phyloP scores from a whole-genome alignment of 192 early-diverging fungal genomes.

The Coemansia sp. region DNA sequence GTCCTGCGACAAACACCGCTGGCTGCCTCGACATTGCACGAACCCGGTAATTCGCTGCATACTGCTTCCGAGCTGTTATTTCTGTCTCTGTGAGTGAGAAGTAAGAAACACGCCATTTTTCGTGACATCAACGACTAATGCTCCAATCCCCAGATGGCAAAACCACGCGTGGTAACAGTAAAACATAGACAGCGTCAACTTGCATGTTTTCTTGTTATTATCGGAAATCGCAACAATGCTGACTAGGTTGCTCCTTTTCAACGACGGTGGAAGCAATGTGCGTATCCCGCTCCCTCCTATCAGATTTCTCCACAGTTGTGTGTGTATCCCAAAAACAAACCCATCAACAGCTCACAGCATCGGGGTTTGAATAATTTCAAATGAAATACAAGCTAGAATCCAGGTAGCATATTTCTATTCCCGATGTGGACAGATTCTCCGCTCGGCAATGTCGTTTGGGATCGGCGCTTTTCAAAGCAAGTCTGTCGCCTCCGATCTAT shows the following conservation, averaged over 20 bases:
- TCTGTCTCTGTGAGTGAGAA: neutral
- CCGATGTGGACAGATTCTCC: neutral
- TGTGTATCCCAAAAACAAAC: neutral
- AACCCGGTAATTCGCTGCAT: neutral
- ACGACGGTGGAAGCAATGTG: too few species aligned
- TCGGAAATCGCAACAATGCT: neutral
- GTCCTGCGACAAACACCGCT: too few species aligned
- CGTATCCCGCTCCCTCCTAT: too few species aligned
- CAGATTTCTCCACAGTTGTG: neutral
- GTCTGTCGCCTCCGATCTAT: neutral
- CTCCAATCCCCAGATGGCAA: neutral
- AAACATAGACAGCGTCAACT: neutral
- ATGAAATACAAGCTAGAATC: neutral
- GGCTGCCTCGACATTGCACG: too few species aligned
- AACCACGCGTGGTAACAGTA: neutral
- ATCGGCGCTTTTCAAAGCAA: neutral
- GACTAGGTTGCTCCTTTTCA: neutral
- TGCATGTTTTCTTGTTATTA: conserved; percentile 4
- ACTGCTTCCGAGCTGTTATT: neutral
- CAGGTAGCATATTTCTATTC: conserved; percentile 3
- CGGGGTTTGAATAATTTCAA: neutral
- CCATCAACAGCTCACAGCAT: too few species aligned
- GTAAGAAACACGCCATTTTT: neutral
- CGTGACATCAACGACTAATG: neutral
- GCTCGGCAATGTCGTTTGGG: neutral